Conservation (phyloP, 495 filamentous ascomycete species). For the Cercophora samala region DNA sequence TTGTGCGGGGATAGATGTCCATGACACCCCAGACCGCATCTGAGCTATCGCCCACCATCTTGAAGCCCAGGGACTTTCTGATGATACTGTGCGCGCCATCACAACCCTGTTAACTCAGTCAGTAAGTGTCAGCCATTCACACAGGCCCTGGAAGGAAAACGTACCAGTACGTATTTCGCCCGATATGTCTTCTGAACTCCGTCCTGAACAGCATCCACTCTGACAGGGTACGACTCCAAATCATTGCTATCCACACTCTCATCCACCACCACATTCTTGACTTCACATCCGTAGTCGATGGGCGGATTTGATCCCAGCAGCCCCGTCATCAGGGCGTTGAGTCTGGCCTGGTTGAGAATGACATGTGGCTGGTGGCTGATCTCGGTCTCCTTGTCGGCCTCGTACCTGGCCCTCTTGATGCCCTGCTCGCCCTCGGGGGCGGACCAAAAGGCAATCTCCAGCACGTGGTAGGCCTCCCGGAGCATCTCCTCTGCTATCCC, state of each 20-base stretch:
- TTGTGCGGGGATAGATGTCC: slow-evolving; percentile 70
- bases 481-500: slow-evolving; percentile 67
- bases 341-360: slow-evolving; percentile 71
- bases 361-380: slow-evolving; percentile 69
- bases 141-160: slow-evolving; percentile 18
- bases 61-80: slow-evolving; percentile 62
- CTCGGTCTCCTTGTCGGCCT: slow-evolving; percentile 60
- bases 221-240: slow-evolving; percentile 50
- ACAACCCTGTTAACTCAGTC: slow-evolving; percentile 51
- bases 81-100: slow-evolving; percentile 75
- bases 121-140: slow-evolving; percentile 1
- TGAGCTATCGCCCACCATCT: slow-evolving; percentile 70
- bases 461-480: slow-evolving; percentile 66
- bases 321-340: slow-evolving; percentile 61
- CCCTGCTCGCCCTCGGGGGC: slow-evolving; percentile 18
- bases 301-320: slow-evolving; percentile 42
- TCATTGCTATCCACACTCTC: slow-evolving; percentile 33
- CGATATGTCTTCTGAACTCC: slow-evolving; percentile 52
- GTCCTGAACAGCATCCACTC: slow-evolving; percentile 49
- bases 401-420: slow-evolving; percentile 53
- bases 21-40: slow-evolving; percentile 73
- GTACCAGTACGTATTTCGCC: slow-evolving; percentile 68
- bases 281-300: slow-evolving; percentile 62
- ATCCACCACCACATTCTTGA: slow-evolving; percentile 55
- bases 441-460: slow-evolving; percentile 65